These are phyloP conservation scores for Pseudocercospora eumusae DNA, from an alignment of 2,329 filamentous ascomycete species.

Conservation along the genomic window DNA sequence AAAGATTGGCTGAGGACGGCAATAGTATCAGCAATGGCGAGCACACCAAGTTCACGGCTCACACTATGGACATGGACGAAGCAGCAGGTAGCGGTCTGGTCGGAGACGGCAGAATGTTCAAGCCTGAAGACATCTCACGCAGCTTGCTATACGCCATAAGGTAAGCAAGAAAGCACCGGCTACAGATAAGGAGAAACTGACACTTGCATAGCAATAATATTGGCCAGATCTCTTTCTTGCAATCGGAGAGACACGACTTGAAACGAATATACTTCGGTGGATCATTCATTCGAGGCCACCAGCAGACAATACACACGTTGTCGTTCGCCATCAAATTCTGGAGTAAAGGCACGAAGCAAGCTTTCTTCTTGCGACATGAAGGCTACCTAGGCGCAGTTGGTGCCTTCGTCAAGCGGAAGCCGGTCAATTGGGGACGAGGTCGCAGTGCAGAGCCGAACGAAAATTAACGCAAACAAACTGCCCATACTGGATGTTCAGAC, in stretches of 20 bases:
- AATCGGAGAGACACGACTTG: conserved; percentile 89
- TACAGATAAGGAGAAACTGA: neutral
- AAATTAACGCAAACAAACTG: neutral
- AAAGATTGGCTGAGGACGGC: conserved; percentile 73
- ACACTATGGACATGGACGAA: conserved; percentile 34
- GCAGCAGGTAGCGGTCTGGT: conserved; percentile 38
- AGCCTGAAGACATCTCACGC: conserved; percentile 80
- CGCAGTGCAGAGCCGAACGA: conserved; percentile 24
- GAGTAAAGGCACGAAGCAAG: conserved; percentile 90
- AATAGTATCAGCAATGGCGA: conserved; percentile 57
- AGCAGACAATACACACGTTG: conserved; percentile 96
- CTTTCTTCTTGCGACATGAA: conserved; percentile 93
- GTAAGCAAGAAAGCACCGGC: conserved; percentile 39
- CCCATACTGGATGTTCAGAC: too few relatives aligned
- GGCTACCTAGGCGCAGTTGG: conserved; percentile 93
- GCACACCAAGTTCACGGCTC: conserved; percentile 36
- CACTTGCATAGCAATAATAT: conserved; percentile 76
- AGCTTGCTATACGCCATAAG: conserved; percentile 89
- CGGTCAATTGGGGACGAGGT: conserved; percentile 79
- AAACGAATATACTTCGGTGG: conserved; percentile 97
- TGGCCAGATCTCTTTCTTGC: conserved; percentile 95
- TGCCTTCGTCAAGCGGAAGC: conserved; percentile 89
- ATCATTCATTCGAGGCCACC: conserved; percentile 92
- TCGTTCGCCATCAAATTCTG: conserved; percentile 98
- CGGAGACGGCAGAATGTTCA: conserved; percentile 60